These are phyloP conservation scores for Spirogloea muscicola DNA, from an alignment of 139 green algal genomes.

Conservation along the genomic window DNA sequence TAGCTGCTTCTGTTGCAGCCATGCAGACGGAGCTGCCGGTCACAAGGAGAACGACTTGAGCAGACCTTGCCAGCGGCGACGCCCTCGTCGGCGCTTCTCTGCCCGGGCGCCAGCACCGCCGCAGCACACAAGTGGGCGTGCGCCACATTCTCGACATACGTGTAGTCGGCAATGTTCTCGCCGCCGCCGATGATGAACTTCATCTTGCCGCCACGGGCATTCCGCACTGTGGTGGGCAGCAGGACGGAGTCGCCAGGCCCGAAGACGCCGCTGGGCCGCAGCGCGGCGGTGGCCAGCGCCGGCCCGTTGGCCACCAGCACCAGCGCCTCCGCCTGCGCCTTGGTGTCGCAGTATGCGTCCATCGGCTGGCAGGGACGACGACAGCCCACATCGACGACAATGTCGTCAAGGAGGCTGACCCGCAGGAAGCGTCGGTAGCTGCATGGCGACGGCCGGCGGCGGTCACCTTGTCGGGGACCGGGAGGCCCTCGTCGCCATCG, in stretches of 20 bases:
- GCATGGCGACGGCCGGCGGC: no score
- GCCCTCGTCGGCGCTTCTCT: slow-evolving; percentile 8
- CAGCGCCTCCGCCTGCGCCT: slow-evolving; percentile 31
- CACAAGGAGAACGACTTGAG: no score
- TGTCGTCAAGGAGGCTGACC: no score
- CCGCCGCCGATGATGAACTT: slow-evolving; percentile 45
- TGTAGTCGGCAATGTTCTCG: slow-evolving; percentile 37
- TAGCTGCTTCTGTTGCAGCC: no score
- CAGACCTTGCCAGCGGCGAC: slow-evolving; percentile 14
- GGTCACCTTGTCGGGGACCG: slow-evolving; percentile 38
- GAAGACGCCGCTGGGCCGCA: slow-evolving; percentile 42
- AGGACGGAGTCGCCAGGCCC: slow-evolving; percentile 28
- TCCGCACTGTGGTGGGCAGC: slow-evolving; percentile 10
- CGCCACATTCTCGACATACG: slow-evolving; percentile 43
- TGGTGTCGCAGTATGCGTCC: slow-evolving; percentile 38
- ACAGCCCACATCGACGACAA: no score
- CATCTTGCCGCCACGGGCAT: slow-evolving; percentile 26
- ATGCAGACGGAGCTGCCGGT: no score
- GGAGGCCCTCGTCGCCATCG: slow-evolving; percentile 38
- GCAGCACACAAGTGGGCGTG: slow-evolving; percentile 41
- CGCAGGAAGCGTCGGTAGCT: no score
- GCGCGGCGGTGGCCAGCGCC: slow-evolving; percentile 19
- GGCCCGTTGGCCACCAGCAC: slow-evolving; percentile 27
- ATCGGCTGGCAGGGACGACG: no score
- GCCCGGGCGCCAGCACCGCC: slow-evolving; percentile 6